Percentiles rank a stretch among this genome's conserved stretches.
Conservation (phyloP, 176 grass and related monocot species). For the Lolium rigidum region DNA sequence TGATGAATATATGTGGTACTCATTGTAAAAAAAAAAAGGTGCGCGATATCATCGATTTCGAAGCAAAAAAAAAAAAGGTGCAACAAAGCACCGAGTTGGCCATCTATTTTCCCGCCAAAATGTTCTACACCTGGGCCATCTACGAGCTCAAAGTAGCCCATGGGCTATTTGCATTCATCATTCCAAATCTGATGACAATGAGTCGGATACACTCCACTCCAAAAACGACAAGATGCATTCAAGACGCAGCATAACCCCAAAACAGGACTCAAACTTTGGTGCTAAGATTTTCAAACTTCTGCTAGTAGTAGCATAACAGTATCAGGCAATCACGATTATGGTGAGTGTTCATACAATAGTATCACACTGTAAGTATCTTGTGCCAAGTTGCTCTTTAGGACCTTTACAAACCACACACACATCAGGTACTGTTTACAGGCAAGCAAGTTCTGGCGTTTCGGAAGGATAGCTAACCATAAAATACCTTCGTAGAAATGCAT, state of each 20-base stretch:
- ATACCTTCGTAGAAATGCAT: conserved; percentile 15
- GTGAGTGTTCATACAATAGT: not conserved
- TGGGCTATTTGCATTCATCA: too few relatives aligned
- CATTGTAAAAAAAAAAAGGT: too few relatives aligned
- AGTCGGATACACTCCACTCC: not conserved
- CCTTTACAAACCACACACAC: conserved; percentile 39
- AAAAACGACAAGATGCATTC: not conserved
- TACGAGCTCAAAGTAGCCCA: not conserved
- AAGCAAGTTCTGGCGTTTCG: conserved; percentile 29
- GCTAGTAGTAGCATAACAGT: not conserved
- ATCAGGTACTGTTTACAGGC: conserved; percentile 17
- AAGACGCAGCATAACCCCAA: not conserved
- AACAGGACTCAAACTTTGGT: not conserved
- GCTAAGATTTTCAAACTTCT: not conserved
- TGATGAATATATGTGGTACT: too few relatives aligned
- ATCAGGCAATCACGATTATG: conserved; percentile 6
- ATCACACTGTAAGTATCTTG: not conserved
- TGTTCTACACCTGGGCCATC: not conserved
- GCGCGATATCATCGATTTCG: not conserved
- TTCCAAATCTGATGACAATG: not conserved
- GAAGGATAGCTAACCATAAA: conserved; percentile 26
- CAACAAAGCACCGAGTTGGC: too few relatives aligned
- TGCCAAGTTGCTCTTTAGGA: not conserved
- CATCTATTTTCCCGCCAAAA: conserved; percentile 8
- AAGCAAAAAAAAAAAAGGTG: too few relatives aligned